phyloP scores from a whole-genome alignment of 768 basidiomycete genomes.

The Crucibulum laeve region DNA sequence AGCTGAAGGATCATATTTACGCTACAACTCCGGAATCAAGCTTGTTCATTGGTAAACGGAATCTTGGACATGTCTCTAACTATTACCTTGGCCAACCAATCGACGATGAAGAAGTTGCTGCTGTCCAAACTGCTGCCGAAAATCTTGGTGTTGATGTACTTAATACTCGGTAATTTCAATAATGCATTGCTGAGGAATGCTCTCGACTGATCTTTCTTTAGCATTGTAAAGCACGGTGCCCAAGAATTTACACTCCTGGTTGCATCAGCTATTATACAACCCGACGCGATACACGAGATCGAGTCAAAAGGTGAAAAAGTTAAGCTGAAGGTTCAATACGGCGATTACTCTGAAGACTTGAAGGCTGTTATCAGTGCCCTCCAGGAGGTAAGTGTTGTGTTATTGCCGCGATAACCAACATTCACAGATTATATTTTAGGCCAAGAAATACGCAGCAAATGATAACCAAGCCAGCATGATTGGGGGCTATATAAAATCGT shows the following conservation, averaged over 20 bases:
- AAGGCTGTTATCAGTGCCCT: conserved; percentile 51
- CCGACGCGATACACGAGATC: conserved; percentile 40
- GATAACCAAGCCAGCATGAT: conserved; percentile 72
- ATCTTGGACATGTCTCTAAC: conserved; percentile 73
- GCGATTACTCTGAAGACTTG: conserved; percentile 65
- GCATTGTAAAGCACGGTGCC: conserved; percentile 66
- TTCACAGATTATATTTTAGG: conserved; percentile 32
- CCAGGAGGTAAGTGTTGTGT: conserved; percentile 39
- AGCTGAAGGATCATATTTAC: conserved; percentile 79
- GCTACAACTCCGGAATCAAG: conserved; percentile 56
- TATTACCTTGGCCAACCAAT: conserved; percentile 79
- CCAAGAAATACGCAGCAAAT: conserved; percentile 70
- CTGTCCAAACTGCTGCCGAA: conserved; percentile 73
- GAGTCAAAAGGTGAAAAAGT: conserved; percentile 34
- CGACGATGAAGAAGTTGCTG: conserved; percentile 73
- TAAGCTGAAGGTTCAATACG: conserved; percentile 65
- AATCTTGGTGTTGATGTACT: conserved; percentile 69
- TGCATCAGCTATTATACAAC: conserved; percentile 55
- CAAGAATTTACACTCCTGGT: conserved; percentile 67
- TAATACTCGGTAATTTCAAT: conserved; percentile 64
- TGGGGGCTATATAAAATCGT: conserved; percentile 77
- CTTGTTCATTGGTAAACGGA: conserved; percentile 77
- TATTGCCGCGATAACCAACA: neutral
- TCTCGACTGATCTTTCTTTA: conserved; percentile 18
- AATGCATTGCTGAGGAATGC: neutral